Evolutionary conservation across 306 rosid genomes (phyloP).

Genomic region (Trifolium dubium): DNA sequence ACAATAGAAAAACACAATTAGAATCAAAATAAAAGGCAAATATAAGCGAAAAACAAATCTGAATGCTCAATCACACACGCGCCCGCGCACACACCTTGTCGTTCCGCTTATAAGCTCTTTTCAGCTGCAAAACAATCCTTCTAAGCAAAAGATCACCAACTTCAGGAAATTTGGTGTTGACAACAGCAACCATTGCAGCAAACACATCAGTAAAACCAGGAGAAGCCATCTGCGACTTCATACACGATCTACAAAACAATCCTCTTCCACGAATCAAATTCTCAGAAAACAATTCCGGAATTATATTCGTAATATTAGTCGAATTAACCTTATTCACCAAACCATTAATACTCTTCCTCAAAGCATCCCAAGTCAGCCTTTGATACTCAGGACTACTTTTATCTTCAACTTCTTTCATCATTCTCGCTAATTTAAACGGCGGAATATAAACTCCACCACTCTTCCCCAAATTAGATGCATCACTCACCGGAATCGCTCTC

Average conservation of each 20-base stretch:
- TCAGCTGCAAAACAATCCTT: conserved; percentile 90
- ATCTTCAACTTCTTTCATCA: conserved; percentile 91
- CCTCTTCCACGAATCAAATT: conserved; percentile 94
- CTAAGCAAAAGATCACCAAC: conserved; percentile 86
- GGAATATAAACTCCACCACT: conserved; percentile 97
- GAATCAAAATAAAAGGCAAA: background rate
- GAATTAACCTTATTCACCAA: conserved; percentile 96
- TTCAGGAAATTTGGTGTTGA: conserved; percentile 90
- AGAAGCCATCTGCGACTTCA: conserved; percentile 98
- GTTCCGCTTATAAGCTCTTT: conserved; percentile 90
- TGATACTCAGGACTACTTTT: conserved; percentile 88
- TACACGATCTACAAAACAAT: conserved; percentile 87
- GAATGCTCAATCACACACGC: background rate
- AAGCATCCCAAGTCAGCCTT: conserved; percentile 94
- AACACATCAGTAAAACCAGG: conserved; percentile 91
- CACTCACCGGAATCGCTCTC: conserved; percentile 41
- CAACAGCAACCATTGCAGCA: conserved; percentile 91
- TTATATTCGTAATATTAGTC: conserved; percentile 80
- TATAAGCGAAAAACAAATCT: background rate
- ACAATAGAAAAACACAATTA: conserved; percentile 27
- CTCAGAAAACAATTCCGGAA: conserved; percentile 80
- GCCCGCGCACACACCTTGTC: conserved; percentile 79
- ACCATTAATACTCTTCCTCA: conserved; percentile 92
- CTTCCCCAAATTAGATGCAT: conserved; percentile 65
- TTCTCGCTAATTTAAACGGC: conserved; percentile 89